Conservation (phyloP, 345 rosid genomes). For the Leavenworthia alabamica region DNA sequence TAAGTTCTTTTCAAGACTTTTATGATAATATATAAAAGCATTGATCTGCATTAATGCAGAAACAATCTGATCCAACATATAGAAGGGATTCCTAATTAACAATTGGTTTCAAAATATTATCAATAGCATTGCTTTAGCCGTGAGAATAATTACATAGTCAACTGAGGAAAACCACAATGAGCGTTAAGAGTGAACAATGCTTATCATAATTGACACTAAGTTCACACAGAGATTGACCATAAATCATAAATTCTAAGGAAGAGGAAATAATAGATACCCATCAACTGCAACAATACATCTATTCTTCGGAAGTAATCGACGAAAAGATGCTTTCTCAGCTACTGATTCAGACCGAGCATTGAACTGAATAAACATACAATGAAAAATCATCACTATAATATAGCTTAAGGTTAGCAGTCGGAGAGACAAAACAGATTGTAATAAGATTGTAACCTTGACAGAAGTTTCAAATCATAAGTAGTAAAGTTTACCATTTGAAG, state of each 20-base stretch:
- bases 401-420: background rate
- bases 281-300: slow-evolving; percentile 77
- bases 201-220: background rate
- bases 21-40: background rate
- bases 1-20: background rate
- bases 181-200: too few species aligned
- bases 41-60: background rate
- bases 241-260: background rate
- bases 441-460: background rate
- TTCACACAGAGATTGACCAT: background rate
- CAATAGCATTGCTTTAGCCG: too few species aligned
- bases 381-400: background rate
- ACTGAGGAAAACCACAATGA: too few species aligned
- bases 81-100: too few species aligned
- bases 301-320: slow-evolving; percentile 70
- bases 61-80: too few species aligned
- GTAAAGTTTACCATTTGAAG: background rate
- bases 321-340: slow-evolving; percentile 78
- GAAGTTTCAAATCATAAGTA: background rate
- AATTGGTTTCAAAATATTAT: too few species aligned
- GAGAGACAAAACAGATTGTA: background rate
- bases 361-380: slow-evolving; percentile 40
- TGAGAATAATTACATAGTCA: too few species aligned
- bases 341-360: slow-evolving; percentile 90
- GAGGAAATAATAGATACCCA: slow-evolving; percentile 49